These are phyloP conservation scores for Hirschfeldia incana DNA, from an alignment of 345 rosid species.

Conservation along the genomic window DNA sequence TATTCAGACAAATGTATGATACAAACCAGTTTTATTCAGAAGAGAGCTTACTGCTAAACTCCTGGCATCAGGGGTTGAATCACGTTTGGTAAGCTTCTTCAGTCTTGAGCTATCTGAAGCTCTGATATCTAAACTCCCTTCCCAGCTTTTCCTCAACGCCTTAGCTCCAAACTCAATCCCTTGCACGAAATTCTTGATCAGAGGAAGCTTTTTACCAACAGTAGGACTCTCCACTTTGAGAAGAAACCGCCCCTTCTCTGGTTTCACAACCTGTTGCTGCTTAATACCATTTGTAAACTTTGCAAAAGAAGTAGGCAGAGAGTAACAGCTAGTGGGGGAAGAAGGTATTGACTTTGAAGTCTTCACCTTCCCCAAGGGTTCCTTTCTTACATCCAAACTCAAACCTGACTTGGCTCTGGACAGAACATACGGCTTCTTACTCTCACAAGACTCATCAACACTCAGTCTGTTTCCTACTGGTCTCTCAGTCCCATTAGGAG, in stretches of 20 bases:
- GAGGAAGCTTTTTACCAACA: conserved; percentile 55
- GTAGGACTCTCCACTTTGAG: conserved; percentile 51
- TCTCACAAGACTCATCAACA: conserved; percentile 48
- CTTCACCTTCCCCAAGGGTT: conserved; percentile 52
- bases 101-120: conserved; percentile 47
- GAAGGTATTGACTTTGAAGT: conserved; percentile 77
- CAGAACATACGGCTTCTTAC: conserved; percentile 37
- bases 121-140: conserved; percentile 77
- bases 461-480: conserved; percentile 40
- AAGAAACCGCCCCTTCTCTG: conserved; percentile 55
- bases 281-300: conserved; percentile 79
- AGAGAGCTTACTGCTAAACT: conserved; percentile 60
- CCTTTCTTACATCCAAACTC: conserved; percentile 65
- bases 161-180: conserved; percentile 88
- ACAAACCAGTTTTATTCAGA: not conserved
- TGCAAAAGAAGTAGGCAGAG: conserved; percentile 85
- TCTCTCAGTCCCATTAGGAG: conserved; percentile 42
- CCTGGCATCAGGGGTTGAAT: conserved; percentile 55
- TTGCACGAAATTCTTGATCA: conserved; percentile 61
- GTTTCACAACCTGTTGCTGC: conserved; percentile 57
- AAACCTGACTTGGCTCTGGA: conserved; percentile 54
- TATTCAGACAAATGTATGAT: too few relatives aligned
- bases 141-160: conserved; percentile 98
- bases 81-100: conserved; percentile 50
- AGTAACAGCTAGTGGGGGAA: conserved; percentile 86